A percentile compares a stretch with the other conserved stretches of the same genome.
Evolutionary conservation across 176 grass and related monocot species (phyloP).

Genomic region (Poa annua): DNA sequence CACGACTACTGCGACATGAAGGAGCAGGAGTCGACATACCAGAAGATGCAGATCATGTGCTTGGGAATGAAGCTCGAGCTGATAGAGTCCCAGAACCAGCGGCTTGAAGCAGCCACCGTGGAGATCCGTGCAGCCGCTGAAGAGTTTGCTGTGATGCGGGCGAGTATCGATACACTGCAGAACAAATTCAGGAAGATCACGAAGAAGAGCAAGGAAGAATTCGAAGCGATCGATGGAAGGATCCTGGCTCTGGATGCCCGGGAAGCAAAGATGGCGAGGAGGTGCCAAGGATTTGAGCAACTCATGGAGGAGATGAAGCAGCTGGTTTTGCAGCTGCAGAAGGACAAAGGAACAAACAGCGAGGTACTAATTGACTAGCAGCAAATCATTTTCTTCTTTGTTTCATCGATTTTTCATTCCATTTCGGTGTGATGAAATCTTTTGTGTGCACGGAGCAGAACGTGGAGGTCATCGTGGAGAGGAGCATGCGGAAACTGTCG

Average conservation of each 20-base stretch:
- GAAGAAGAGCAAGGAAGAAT: conserved; percentile 46
- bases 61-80: conserved; percentile 81
- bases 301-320: conserved; percentile 58
- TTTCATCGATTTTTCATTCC: neutral
- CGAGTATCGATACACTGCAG: conserved; percentile 41
- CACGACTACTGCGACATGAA: conserved; percentile 66
- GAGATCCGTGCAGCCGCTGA: conserved; percentile 36
- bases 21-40: conserved; percentile 69
- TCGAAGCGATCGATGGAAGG: conserved; percentile 30
- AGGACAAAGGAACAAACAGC: conserved; percentile 48
- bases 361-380: conserved; percentile 17
- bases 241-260: conserved; percentile 48
- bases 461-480: conserved; percentile 49
- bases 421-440: neutral
- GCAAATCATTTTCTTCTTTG: neutral
- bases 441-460: conserved; percentile 40
- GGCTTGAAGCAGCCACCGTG: conserved; percentile 44
- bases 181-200: conserved; percentile 54
- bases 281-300: conserved; percentile 52
- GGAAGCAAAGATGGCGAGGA: conserved; percentile 49
- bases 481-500: conserved; percentile 48
- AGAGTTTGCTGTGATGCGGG: conserved; percentile 44
- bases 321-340: conserved; percentile 45
- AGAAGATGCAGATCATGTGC: conserved; percentile 95
- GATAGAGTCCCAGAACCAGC: conserved; percentile 67